These are phyloP conservation scores for Saprolegnia parasitica DNA, from an alignment of 352 stramenopile species.

Conservation along the genomic window DNA sequence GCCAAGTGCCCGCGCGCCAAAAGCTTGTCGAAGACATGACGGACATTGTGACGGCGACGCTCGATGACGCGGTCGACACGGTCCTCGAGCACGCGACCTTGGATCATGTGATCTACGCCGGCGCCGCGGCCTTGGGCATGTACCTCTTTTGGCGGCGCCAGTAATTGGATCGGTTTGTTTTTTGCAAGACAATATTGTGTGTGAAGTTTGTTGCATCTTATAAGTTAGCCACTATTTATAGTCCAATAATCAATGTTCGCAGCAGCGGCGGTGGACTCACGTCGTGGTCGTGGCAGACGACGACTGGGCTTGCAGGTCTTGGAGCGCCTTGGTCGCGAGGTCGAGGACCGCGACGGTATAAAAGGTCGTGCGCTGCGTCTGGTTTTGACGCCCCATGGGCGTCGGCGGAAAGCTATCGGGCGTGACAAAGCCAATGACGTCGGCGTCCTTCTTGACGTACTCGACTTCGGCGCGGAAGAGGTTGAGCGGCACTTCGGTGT, in stretches of 20 bases:
- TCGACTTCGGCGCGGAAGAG: conserved; percentile 67
- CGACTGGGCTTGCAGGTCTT: conserved; percentile 44
- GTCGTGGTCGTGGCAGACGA: not conserved
- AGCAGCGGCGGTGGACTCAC: not conserved
- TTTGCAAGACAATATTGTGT: conserved; percentile 9
- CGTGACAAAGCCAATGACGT: conserved; percentile 48
- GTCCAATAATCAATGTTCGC: conserved; percentile 20
- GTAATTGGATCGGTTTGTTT: no score
- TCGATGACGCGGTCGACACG: not conserved
- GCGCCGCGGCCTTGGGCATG: not conserved
- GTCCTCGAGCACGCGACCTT: not conserved
- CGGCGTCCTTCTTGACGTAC: conserved; percentile 35
- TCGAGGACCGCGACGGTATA: conserved; percentile 76
- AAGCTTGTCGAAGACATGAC: conserved; percentile 4
- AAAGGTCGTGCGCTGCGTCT: conserved; percentile 62
- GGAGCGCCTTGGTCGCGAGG: conserved; percentile 61
- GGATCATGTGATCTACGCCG: not conserved
- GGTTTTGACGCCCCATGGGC: conserved; percentile 65
- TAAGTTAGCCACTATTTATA: conserved; percentile 22
- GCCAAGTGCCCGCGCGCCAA: not conserved
- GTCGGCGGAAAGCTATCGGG: conserved; percentile 79
- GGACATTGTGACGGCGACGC: not conserved
- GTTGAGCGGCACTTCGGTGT: conserved; percentile 65
- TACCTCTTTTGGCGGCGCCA: conserved; percentile 3
- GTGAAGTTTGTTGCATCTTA: conserved; percentile 6